These are phyloP conservation scores for Tetracladium marchalianum DNA, from an alignment of 495 filamentous ascomycete species.

Conservation along the genomic window DNA sequence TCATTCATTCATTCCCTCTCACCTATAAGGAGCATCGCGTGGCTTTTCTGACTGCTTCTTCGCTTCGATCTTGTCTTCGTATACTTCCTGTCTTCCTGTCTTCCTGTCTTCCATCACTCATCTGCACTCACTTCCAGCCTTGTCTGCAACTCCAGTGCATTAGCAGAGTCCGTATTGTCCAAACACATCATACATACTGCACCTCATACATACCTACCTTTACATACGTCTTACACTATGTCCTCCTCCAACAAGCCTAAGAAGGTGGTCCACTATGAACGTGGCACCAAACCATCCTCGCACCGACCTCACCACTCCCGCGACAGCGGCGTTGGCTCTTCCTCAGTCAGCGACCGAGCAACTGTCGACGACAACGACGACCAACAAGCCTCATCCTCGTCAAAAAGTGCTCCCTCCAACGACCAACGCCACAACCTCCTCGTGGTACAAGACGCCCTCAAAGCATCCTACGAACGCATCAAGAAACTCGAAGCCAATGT, in stretches of 20 bases:
- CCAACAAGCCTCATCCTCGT: not conserved
- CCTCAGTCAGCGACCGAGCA: conserved; percentile 13
- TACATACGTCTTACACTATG: conserved; percentile 2
- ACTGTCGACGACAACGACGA: conserved; percentile 5
- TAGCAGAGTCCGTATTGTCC: no score
- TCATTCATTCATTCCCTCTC: no score
- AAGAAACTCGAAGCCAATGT: not conserved
- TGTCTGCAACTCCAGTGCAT: no score
- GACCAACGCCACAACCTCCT: conserved; percentile 9
- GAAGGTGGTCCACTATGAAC: conserved; percentile 18
- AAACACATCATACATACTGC: no score
- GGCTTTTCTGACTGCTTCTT: no score
- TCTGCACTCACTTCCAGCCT: no score
- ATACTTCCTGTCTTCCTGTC: no score
- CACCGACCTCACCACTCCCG: conserved; percentile 2
- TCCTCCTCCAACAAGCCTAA: conserved; percentile 6
- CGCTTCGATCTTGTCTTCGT: no score
- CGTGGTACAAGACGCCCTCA: conserved; percentile 25
- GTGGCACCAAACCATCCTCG: conserved; percentile 21
- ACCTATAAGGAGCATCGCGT: no score
- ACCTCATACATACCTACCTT: no score
- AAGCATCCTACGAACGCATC: conserved; percentile 36
- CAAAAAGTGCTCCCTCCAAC: not conserved
- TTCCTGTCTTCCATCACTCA: no score
- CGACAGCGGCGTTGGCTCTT: conserved; percentile 15